Conservation (phyloP, 768 basidiomycete genomes). For the Naganishia vishniacii region DNA sequence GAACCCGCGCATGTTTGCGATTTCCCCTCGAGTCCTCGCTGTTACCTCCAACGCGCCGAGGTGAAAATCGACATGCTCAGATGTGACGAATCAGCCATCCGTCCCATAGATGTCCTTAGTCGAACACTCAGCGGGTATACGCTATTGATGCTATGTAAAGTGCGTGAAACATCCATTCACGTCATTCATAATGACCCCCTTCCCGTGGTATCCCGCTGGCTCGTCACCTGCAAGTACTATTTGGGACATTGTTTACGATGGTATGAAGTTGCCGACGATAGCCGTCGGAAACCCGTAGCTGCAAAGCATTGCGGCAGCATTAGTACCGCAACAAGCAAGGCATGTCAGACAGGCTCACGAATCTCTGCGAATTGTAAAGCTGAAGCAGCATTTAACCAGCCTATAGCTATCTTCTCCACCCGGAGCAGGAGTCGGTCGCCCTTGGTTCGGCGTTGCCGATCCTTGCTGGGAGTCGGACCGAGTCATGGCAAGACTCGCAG, state of each 20-base stretch:
- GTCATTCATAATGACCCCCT: too few relatives aligned
- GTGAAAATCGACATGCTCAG: too few relatives aligned
- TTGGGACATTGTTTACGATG: neutral
- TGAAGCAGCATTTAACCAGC: slow-evolving; percentile 46
- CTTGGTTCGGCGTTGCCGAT: slow-evolving; percentile 4
- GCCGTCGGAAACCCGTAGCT: slow-evolving; percentile 47
- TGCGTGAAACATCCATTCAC: too few relatives aligned
- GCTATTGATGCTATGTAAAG: too few relatives aligned
- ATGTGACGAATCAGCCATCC: too few relatives aligned
- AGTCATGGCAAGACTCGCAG: slow-evolving; percentile 8
- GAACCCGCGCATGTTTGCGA: too few relatives aligned
- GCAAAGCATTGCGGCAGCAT: neutral
- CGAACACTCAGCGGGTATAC: too few relatives aligned
- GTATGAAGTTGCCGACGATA: slow-evolving; percentile 46
- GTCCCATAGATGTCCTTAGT: too few relatives aligned
- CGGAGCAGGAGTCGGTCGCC: neutral
- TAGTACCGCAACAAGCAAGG: neutral
- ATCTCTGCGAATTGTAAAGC: slow-evolving; percentile 49
- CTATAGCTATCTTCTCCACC: slow-evolving; percentile 35
- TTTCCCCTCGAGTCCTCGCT: too few relatives aligned
- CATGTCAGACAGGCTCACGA: slow-evolving; percentile 31
- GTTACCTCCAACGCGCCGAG: too few relatives aligned
- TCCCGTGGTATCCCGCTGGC: too few relatives aligned
- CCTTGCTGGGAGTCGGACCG: neutral
- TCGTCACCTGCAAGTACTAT: too few relatives aligned